phyloP scores from a whole-genome alignment of 1,139 yeast species.

The Candida sp. region DNA sequence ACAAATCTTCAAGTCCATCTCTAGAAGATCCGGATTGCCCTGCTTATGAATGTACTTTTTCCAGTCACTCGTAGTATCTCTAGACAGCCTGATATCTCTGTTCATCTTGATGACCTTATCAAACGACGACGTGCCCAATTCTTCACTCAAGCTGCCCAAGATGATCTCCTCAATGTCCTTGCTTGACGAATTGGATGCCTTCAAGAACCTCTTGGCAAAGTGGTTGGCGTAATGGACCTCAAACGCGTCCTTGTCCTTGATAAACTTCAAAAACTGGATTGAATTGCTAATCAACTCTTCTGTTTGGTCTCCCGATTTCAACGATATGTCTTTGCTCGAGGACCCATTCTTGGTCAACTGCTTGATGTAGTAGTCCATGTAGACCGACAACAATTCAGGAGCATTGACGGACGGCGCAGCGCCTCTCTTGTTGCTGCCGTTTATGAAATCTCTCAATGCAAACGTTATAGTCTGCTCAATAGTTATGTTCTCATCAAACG shows the following conservation, averaged over 20 bases:
- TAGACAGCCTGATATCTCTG: constrained; percentile 74
- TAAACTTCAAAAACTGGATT: constrained; percentile 64
- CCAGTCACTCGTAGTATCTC: constrained; percentile 63
- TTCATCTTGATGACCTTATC: constrained; percentile 90
- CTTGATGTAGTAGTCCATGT: constrained; percentile 73
- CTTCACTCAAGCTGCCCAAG: constrained; percentile 73
- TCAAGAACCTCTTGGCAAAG: constrained; percentile 83
- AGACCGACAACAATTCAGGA: constrained; percentile 76
- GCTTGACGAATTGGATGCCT: constrained; percentile 33
- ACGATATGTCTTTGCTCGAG: constrained; percentile 21
- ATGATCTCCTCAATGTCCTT: constrained; percentile 73
- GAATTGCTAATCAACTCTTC: constrained; percentile 62
- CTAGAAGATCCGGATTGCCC: constrained; percentile 20
- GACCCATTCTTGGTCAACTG: constrained; percentile 51
- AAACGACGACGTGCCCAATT: constrained; percentile 81
- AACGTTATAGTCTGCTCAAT: constrained; percentile 61
- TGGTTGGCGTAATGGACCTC: constrained; percentile 88
- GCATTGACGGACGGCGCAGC: constrained; percentile 40
- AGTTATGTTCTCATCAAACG: constrained; percentile 54
- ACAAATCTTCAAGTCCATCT: constrained; percentile 58
- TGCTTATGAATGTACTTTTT: constrained; percentile 24
- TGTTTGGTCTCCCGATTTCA: constrained; percentile 52
- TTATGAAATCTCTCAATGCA: constrained; percentile 68
- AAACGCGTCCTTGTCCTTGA: constrained; percentile 87
- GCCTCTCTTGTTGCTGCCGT: constrained; percentile 27